A percentile compares a stretch with the other conserved stretches of the same genome.
Conservation (phyloP, 345 rosid species). For the Sonneratia caseolaris region DNA sequence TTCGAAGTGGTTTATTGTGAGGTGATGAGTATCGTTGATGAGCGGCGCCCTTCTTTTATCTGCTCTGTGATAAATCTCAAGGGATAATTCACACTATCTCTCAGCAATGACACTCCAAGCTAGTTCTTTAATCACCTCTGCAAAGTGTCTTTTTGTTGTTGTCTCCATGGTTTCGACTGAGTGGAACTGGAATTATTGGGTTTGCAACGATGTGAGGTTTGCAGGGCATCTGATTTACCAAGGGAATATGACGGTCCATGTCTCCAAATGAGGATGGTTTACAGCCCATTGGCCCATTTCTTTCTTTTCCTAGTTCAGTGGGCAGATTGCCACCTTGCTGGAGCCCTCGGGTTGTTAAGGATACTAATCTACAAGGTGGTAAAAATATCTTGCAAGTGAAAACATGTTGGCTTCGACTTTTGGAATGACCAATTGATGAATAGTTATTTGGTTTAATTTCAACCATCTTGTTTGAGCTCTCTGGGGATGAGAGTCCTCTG, state of each 20-base stretch:
- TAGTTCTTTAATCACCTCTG: not conserved
- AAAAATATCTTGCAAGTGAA: not conserved
- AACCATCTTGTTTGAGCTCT: not conserved
- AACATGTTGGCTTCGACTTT: not conserved
- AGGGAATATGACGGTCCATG: conserved; percentile 14
- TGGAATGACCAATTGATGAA: not conserved
- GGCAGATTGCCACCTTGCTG: conserved; percentile 20
- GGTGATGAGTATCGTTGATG: not conserved
- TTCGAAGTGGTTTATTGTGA: not conserved
- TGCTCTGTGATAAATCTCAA: too few relatives aligned
- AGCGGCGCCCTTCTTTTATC: not conserved
- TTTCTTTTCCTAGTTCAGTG: conserved; percentile 21
- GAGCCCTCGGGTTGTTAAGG: conserved; percentile 16
- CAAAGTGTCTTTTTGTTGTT: not conserved
- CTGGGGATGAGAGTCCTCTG: not conserved
- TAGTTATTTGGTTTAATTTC: not conserved
- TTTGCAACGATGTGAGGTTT: not conserved
- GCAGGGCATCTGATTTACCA: conserved; percentile 17
- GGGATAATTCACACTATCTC: too few relatives aligned
- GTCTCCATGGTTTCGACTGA: not conserved
- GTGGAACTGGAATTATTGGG: not conserved
- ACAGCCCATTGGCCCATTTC: conserved; percentile 15
- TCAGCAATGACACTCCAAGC: not conserved
- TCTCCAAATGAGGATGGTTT: conserved; percentile 17
- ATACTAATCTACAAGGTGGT: conserved; percentile 16